phyloP scores from a whole-genome alignment of 2,329 filamentous ascomycete species.

The Pseudogymnoascus sp. region DNA sequence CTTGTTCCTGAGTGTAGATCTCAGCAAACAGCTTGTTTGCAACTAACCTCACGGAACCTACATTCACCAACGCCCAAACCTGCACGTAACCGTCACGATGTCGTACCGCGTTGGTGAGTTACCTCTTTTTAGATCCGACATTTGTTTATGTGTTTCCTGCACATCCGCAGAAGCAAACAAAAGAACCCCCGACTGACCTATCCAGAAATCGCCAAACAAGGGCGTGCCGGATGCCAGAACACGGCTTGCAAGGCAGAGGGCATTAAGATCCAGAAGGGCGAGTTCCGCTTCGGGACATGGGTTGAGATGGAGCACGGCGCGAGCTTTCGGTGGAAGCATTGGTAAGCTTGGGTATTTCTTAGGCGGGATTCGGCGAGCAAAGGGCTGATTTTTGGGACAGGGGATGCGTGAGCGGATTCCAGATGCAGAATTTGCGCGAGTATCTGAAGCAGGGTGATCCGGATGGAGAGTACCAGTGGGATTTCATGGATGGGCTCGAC shows the following conservation, averaged over 20 bases:
- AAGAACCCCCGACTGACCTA: background rate
- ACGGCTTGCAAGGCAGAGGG: conserved; percentile 61
- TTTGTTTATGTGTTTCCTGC: background rate
- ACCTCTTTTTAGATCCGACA: conserved; percentile 6
- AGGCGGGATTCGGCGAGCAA: too few species aligned
- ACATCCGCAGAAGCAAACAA: background rate
- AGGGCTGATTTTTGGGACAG: conserved; percentile 37
- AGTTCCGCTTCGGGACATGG: conserved; percentile 69
- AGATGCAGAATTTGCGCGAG: conserved; percentile 58
- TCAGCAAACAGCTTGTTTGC: background rate
- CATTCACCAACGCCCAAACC: conserved; percentile 2
- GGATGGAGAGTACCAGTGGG: conserved; percentile 37
- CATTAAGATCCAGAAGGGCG: conserved; percentile 69
- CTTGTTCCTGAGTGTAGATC: background rate
- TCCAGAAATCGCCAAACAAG: conserved; percentile 61
- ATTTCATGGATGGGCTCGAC: conserved; percentile 56
- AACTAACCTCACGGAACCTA: background rate
- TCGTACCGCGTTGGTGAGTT: conserved; percentile 29
- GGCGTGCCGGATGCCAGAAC: conserved; percentile 67
- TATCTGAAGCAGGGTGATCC: conserved; percentile 40
- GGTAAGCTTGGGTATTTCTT: conserved; percentile 45
- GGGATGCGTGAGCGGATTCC: conserved; percentile 79
- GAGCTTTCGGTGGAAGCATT: conserved; percentile 75
- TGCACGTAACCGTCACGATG: conserved; percentile 17
- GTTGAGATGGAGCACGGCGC: conserved; percentile 53